phyloP scores from a whole-genome alignment of 2,329 filamentous ascomycete species.

The Exophiala calicioides region DNA sequence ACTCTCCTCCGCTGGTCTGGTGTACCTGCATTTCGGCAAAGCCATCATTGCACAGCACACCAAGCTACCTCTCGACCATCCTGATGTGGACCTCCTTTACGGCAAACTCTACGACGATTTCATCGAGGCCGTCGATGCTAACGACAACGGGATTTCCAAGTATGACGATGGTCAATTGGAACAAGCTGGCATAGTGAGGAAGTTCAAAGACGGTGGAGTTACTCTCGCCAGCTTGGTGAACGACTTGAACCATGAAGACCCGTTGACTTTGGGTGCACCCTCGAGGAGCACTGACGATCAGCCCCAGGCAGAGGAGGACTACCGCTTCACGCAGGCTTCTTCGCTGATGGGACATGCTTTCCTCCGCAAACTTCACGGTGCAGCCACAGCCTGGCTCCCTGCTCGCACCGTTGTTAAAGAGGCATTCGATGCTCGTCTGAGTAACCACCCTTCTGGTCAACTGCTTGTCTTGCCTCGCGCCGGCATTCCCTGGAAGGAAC shows the following conservation, averaged over 20 bases:
- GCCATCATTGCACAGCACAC: constrained; percentile 73
- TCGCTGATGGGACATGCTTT: constrained; percentile 88
- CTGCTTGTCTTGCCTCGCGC: constrained; percentile 80
- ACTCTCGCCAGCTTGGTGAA: constrained; percentile 80
- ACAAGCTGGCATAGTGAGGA: constrained; percentile 73
- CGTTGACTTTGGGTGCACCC: constrained; percentile 44
- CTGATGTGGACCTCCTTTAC: constrained; percentile 74
- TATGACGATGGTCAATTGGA: constrained; percentile 73
- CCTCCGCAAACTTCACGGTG: constrained; percentile 74
- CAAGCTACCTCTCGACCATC: constrained; percentile 59
- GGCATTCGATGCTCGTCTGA: constrained; percentile 69
- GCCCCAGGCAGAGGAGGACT: constrained; percentile 76
- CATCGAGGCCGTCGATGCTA: constrained; percentile 92
- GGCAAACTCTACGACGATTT: constrained; percentile 90
- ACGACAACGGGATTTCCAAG: constrained; percentile 89
- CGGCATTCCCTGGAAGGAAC: constrained; percentile 88
- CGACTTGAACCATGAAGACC: constrained; percentile 70
- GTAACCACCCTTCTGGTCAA: constrained; percentile 72
- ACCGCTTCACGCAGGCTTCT: constrained; percentile 74
- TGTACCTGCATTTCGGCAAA: constrained; percentile 93
- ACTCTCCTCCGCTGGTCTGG: constrained; percentile 88
- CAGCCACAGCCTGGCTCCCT: constrained; percentile 77
- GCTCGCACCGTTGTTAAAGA: constrained; percentile 75
- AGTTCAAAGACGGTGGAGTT: constrained; percentile 80
- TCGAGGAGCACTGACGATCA: constrained; percentile 51